These are phyloP conservation scores for Pseudognaphalium luteoalbum DNA, from an alignment of 129 eudicot species.

Conservation along the genomic window DNA sequence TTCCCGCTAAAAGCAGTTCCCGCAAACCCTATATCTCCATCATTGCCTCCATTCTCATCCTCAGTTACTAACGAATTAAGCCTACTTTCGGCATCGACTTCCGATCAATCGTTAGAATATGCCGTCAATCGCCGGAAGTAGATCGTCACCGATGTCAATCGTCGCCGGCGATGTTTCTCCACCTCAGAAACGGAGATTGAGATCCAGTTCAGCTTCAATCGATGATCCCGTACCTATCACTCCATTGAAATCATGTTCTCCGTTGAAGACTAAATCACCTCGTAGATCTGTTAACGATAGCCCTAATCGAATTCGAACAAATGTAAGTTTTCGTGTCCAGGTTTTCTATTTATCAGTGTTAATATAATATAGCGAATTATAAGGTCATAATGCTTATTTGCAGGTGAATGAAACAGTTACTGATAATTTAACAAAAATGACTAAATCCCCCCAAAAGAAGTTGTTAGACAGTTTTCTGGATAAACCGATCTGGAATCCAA, in stretches of 20 bases:
- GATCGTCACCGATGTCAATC: constrained; percentile 33
- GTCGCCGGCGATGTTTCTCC: constrained; percentile 33
- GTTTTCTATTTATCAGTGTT: background rate
- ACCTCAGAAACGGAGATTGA: constrained; percentile 59
- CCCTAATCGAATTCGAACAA: constrained; percentile 42
- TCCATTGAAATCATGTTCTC: constrained; percentile 32
- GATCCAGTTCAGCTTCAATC: constrained; percentile 51
- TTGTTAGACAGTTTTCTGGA: constrained; percentile 52
- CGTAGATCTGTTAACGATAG: constrained; percentile 54
- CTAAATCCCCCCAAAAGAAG: constrained; percentile 48
- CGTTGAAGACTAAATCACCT: constrained; percentile 65
- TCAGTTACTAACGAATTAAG: background rate
- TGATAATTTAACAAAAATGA: constrained; percentile 25
- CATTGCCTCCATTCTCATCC: constrained; percentile 19
- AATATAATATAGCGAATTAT: background rate
- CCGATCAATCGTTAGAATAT: constrained; percentile 25
- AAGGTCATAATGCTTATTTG: background rate
- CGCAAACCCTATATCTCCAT: constrained; percentile 33
- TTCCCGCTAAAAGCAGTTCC: constrained; percentile 12
- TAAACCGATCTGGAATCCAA: constrained; percentile 74
- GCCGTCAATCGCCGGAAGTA: constrained; percentile 58
- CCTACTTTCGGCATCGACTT: background rate
- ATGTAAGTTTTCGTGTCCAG: constrained; percentile 23
- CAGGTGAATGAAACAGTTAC: constrained; percentile 22
- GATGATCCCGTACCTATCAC: constrained; percentile 26